These are phyloP conservation scores for Fibroporia radiculosa DNA, from an alignment of 768 basidiomycete species.

Conservation along the genomic window DNA sequence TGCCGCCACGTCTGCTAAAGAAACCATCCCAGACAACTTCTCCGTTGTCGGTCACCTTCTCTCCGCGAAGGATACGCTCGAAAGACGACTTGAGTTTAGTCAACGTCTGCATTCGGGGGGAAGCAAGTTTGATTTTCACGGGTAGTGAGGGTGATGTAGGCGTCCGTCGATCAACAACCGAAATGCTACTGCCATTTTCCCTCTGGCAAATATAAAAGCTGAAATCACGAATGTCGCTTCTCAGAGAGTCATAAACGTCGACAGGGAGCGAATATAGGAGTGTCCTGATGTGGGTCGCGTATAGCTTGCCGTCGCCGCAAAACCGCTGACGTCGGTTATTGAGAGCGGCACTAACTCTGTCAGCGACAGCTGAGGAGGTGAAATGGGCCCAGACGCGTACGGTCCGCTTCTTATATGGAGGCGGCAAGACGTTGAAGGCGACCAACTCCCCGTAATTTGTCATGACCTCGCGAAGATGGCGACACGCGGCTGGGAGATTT, in stretches of 20 bases:
- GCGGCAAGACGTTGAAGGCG: slow-evolving; percentile 37
- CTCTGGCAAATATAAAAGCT: slow-evolving; percentile 27
- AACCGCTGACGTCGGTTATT: slow-evolving; percentile 38
- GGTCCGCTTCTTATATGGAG: slow-evolving; percentile 42
- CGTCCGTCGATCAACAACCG: slow-evolving; percentile 11
- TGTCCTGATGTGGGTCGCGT: slow-evolving; percentile 46
- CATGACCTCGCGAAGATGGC: slow-evolving; percentile 30
- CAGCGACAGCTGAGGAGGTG: slow-evolving; percentile 42
- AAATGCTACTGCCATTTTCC: slow-evolving; percentile 22
- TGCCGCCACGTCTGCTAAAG: slow-evolving; percentile 38
- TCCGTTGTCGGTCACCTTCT: slow-evolving; percentile 43
- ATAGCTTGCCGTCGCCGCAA: slow-evolving; percentile 39
- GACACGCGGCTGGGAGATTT: slow-evolving; percentile 27
- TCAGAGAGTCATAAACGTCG: slow-evolving; percentile 32
- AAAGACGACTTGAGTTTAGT: slow-evolving; percentile 51
- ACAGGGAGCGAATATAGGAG: slow-evolving; percentile 37
- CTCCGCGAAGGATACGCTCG: slow-evolving; percentile 56
- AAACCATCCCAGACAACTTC: slow-evolving; percentile 60
- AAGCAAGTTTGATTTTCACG: slow-evolving; percentile 40
- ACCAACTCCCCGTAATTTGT: slow-evolving; percentile 30
- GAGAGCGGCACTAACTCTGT: slow-evolving; percentile 38
- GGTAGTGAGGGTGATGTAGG: slow-evolving; percentile 7
- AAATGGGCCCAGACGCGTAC: slow-evolving; percentile 53
- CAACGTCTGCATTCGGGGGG: slow-evolving; percentile 41
- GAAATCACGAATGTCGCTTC: slow-evolving; percentile 39